Percentiles rank a stretch among this genome's conserved stretches.
Conservation (phyloP, 768 basidiomycete species). For the Mycena capillaripes region DNA sequence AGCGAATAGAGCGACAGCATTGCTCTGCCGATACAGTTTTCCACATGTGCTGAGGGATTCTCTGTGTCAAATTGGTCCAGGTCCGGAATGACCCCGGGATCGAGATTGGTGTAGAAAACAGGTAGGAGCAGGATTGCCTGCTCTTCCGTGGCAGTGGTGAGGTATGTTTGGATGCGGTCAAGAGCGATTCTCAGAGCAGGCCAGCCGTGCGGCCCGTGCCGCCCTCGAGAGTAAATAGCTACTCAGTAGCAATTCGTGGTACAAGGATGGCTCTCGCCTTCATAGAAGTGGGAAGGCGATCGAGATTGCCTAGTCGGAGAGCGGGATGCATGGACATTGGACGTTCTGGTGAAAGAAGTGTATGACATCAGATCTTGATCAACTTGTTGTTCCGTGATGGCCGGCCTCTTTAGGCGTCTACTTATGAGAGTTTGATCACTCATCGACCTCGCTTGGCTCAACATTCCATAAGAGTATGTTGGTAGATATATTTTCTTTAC, state of each 20-base stretch:
- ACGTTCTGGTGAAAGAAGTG: no score
- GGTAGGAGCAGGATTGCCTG: background rate
- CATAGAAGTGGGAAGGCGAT: background rate
- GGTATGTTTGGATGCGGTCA: background rate
- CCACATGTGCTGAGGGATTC: background rate
- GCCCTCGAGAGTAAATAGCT: background rate
- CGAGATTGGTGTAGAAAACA: conserved; percentile 11
- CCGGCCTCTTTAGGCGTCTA: no score
- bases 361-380: no score
- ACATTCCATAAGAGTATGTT: no score
- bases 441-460: no score
- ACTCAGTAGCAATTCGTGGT: background rate
- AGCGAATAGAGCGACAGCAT: conserved; percentile 2
- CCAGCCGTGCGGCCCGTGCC: background rate
- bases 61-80: background rate
- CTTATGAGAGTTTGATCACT: no score
- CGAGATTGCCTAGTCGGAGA: background rate
- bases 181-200: background rate
- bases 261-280: background rate
- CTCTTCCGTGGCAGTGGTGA: background rate
- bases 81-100: background rate
- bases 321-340: background rate
- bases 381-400: no score
- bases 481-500: no score
- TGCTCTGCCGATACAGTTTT: conserved; percentile 6